These are phyloP conservation scores for Colletotrichum sp. DNA, from an alignment of 2,329 filamentous ascomycete species.

Conservation along the genomic window DNA sequence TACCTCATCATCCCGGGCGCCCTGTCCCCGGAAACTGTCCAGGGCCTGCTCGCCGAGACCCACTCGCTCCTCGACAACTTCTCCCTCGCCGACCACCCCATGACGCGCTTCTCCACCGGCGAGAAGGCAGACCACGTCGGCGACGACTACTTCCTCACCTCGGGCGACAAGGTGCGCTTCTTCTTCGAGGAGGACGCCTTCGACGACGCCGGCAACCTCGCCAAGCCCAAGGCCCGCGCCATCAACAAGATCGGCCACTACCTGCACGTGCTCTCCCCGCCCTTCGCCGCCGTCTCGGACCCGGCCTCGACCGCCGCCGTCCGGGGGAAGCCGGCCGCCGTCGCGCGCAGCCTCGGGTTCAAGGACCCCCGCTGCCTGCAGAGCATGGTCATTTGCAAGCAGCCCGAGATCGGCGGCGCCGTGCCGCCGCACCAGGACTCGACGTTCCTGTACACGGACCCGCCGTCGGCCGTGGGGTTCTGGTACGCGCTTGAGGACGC, in stretches of 20 bases:
- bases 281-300: constrained; percentile 64
- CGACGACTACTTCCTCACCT: constrained; percentile 91
- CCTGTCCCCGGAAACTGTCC: constrained; percentile 69
- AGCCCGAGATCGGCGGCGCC: constrained; percentile 91
- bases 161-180: constrained; percentile 91
- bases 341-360: constrained; percentile 78
- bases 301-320: constrained; percentile 59
- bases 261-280: constrained; percentile 71
- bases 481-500: constrained; percentile 98
- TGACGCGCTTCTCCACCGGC: constrained; percentile 93
- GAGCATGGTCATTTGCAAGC: constrained; percentile 98
- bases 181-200: constrained; percentile 98
- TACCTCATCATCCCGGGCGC: constrained; percentile 88
- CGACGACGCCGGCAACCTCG: constrained; percentile 64
- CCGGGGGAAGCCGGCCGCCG: no score
- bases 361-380: constrained; percentile 79
- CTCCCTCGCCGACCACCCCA: constrained; percentile 81
- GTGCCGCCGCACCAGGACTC: constrained; percentile 93
- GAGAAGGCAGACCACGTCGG: constrained; percentile 79
- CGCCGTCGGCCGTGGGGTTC: constrained; percentile 89
- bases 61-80: constrained; percentile 76
- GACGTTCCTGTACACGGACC: constrained; percentile 89
- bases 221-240: constrained; percentile 80
- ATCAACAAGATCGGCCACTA: constrained; percentile 91
- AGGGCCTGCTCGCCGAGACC: constrained; percentile 76